A percentile compares a stretch with the other conserved stretches of the same genome.
Conservation (phyloP, 1,284 basidiomycete genomes). For the Sporisorium reilianum region DNA sequence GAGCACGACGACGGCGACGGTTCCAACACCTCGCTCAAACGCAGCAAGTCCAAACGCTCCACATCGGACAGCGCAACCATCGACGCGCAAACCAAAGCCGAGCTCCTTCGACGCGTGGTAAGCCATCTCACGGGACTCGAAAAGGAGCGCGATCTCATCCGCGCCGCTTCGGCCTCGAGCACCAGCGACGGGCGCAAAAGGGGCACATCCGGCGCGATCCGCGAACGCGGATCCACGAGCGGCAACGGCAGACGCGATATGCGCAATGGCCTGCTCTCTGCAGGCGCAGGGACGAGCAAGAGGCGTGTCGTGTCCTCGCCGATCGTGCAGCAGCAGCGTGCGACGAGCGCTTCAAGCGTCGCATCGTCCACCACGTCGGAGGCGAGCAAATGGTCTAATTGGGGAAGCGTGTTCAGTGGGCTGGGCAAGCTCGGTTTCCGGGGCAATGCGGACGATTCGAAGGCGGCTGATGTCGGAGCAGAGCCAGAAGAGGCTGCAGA, state of each 20-base stretch:
- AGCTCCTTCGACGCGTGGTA: conserved; percentile 36
- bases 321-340: conserved; percentile 27
- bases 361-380: conserved; percentile 28
- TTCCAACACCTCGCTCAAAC: not conserved
- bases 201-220: conserved; percentile 40
- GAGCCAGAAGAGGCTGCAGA: conserved; percentile 8
- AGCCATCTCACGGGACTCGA: conserved; percentile 53
- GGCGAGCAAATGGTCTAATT: conserved; percentile 40
- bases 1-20: conserved; percentile 11
- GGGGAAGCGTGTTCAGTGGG: conserved; percentile 43
- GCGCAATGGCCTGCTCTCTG: conserved; percentile 31
- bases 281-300: conserved; percentile 14
- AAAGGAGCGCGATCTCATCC: conserved; percentile 41
- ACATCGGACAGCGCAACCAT: conserved; percentile 1
- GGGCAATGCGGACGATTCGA: conserved; percentile 10
- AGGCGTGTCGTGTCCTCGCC: conserved; percentile 39
- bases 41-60: conserved; percentile 1
- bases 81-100: conserved; percentile 23
- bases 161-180: conserved; percentile 39
- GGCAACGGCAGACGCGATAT: conserved; percentile 31
- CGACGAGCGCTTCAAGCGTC: conserved; percentile 33
- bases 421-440: conserved; percentile 37
- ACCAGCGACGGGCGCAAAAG: conserved; percentile 27
- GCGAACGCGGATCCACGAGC: conserved; percentile 21
- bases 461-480: not conserved